These are phyloP conservation scores for Lepidium aucheri DNA, from an alignment of 345 rosid species.

Conservation along the genomic window DNA sequence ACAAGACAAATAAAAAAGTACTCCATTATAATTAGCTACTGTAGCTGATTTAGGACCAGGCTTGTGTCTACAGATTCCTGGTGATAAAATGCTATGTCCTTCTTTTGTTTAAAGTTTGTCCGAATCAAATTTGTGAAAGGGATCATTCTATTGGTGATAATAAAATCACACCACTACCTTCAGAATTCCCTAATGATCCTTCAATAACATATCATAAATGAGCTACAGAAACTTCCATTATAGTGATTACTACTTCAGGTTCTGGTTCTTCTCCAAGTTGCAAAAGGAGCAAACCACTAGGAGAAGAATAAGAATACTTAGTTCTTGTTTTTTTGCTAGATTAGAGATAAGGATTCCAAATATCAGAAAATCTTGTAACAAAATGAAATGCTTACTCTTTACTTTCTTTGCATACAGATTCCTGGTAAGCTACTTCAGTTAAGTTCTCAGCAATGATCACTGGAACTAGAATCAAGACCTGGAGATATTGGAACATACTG, in stretches of 20 bases:
- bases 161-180: constrained; percentile 23
- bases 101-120: constrained; percentile 21
- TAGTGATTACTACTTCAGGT: constrained; percentile 14
- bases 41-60: constrained; percentile 7
- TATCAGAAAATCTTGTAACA: constrained; percentile 9
- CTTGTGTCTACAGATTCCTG: constrained; percentile 16
- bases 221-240: constrained; percentile 24
- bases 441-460: constrained; percentile 56
- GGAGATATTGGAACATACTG: constrained; percentile 6
- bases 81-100: constrained; percentile 18
- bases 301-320: constrained; percentile 32
- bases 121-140: constrained; percentile 11
- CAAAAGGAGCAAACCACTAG: constrained; percentile 35
- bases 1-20: not conserved
- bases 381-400: constrained; percentile 18
- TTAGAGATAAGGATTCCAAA: constrained; percentile 39
- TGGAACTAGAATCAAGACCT: constrained; percentile 35
- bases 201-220: not conserved
- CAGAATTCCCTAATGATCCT: not conserved
- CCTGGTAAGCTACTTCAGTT: constrained; percentile 34
- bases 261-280: constrained; percentile 36
- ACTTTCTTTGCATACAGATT: constrained; percentile 12
- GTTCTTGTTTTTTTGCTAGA: constrained; percentile 18
- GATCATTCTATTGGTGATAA: constrained; percentile 18
- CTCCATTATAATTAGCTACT: constrained; percentile 6